Evolutionary conservation across 2,329 filamentous ascomycete genomes (phyloP).

Genomic region (Diaporthe sp.): DNA sequence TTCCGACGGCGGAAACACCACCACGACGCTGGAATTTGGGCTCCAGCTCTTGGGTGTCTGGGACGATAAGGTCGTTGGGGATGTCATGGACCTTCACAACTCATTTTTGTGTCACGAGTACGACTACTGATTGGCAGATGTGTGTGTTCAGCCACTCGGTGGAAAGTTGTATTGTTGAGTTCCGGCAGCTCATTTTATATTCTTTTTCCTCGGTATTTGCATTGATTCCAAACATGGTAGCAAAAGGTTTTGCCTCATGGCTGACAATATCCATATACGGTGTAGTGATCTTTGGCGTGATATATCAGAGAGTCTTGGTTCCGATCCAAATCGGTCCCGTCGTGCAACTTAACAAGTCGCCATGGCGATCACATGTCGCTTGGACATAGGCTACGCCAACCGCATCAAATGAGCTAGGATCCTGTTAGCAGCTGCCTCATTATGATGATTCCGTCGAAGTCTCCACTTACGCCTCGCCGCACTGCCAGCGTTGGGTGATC

Average conservation of each 20-base stretch:
- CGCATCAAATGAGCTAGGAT: neutral
- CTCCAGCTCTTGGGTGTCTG: neutral
- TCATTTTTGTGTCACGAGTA: constrained; percentile 6
- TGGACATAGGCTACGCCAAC: constrained; percentile 15
- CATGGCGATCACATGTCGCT: constrained; percentile 13
- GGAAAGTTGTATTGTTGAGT: neutral
- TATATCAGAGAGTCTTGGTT: neutral
- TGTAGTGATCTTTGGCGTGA: too few species aligned
- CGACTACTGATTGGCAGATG: neutral
- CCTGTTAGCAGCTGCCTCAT: neutral
- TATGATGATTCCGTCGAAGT: neutral
- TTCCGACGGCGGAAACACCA: constrained; percentile 10
- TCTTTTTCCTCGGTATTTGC: neutral
- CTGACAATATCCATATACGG: neutral
- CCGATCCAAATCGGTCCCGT: constrained; percentile 18
- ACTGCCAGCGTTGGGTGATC: constrained; percentile 2
- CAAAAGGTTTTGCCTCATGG: neutral
- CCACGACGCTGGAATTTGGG: neutral
- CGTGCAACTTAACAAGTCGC: neutral
- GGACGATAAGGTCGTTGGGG: neutral
- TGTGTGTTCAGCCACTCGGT: neutral
- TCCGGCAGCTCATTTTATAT: neutral
- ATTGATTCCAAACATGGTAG: neutral
- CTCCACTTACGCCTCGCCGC: neutral
- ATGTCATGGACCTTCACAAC: constrained; percentile 19